Evolutionary conservation across 495 filamentous ascomycete species (phyloP), one percentile per base, ranked within the genome.

Genomic region (Daldinia grandis): DNA sequence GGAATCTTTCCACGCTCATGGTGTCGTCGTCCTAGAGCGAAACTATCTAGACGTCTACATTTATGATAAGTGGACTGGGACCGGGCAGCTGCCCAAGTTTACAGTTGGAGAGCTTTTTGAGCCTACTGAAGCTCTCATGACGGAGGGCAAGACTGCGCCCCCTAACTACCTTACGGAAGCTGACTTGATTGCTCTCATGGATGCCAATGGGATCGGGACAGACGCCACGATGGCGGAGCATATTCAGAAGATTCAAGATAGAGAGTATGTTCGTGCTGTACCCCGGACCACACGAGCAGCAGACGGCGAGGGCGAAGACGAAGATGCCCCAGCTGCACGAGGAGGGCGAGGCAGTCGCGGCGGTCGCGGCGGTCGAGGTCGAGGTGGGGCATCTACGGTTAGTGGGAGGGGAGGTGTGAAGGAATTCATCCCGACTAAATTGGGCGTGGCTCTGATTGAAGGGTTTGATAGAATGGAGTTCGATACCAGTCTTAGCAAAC

Each of bases 151-250:
- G 78, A 99, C 95, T 0, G 84, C 84, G 0, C 81, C 94, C 8
- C 95, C 96, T 0, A 88, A 86, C 12, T 97, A 96, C 74, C 80
- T 99, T 33, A 99, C 95, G 1, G 95, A 99, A 76, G 94, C 95
- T 2, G 95, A 98, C 76, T 83, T 99, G n/a, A 97, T 99, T 78
- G 92, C 90, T 4, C 85, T 99, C 24, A 99, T 99, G 95, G 96
- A 99, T 80, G 95, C 92, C 15, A 98, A 99, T 77, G 95, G 95
- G 10, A 99, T 99, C 72, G 95, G 95, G 15, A 99, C 95, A 4
- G 95, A 99, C 80, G 95, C 95, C 10, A 98, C 95, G 0, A 99
- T 99, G 96, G 95, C 95, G 0, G 95, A 99, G 71, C 95, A 99
- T 76, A 98, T 99, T 74, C 87, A 91, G 47, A 98, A 96, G 76